Evolutionary conservation across 129 eudicot genomes (phyloP).

Genomic region (Tagetes patula): DNA sequence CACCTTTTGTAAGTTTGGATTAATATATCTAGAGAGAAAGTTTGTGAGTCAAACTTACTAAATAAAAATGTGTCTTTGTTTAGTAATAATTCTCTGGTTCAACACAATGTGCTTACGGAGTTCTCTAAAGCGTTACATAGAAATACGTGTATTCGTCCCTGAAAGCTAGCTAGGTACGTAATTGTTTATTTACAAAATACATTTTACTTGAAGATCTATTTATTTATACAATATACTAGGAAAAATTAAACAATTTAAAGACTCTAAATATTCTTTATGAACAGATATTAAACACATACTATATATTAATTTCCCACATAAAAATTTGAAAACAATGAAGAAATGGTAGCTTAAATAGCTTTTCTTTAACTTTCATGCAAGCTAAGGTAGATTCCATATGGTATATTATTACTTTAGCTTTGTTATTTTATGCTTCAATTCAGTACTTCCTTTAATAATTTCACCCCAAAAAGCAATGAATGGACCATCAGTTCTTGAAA

Average conservation of each 20-base stretch:
- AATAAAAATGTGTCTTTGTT: too few relatives aligned
- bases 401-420: constrained; percentile 39
- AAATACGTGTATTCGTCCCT: constrained; percentile 2
- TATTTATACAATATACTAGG: constrained; percentile 3
- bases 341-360: background rate
- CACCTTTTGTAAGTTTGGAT: too few relatives aligned
- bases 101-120: constrained; percentile 54
- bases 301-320: background rate
- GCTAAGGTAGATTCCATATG: constrained; percentile 46
- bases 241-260: background rate
- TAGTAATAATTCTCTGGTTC: too few relatives aligned
- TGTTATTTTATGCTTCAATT: constrained; percentile 47
- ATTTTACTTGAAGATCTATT: background rate
- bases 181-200: background rate
- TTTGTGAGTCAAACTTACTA: too few relatives aligned
- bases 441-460: constrained; percentile 41
- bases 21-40: too few relatives aligned
- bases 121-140: constrained; percentile 25
- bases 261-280: too few relatives aligned
- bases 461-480: constrained; percentile 40
- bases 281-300: background rate
- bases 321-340: background rate
- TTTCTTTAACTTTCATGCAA: constrained; percentile 44
- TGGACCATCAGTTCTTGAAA: constrained; percentile 44
- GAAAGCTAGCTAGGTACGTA: background rate